A percentile compares a stretch with the other conserved stretches of the same genome.
These are phyloP conservation scores for Backusella morwellensis DNA, from an alignment of 192 early-diverging fungal species.

Conservation along the genomic window DNA sequence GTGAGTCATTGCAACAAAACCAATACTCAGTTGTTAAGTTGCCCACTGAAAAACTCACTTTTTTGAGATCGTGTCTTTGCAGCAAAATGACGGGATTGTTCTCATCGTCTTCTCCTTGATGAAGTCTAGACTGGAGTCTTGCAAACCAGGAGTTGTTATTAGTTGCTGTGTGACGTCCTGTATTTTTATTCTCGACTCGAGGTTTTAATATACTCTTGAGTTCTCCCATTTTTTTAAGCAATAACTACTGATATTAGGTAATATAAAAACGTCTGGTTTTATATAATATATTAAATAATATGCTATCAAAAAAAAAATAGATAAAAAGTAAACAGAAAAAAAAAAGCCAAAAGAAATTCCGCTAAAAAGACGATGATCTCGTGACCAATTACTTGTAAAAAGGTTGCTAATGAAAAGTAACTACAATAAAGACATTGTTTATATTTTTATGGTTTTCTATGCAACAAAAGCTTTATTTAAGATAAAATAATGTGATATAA, in stretches of 20 bases:
- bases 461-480: too few relatives aligned
- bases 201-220: slow-evolving; percentile 24
- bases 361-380: too few relatives aligned
- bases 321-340: too few relatives aligned
- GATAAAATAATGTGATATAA: too few relatives aligned
- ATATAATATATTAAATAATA: too few relatives aligned
- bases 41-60: slow-evolving; percentile 10
- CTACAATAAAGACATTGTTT: too few relatives aligned
- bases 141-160: slow-evolving; percentile 18
- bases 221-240: neutral
- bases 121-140: slow-evolving; percentile 21
- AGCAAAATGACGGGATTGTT: neutral
- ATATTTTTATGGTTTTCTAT: too few relatives aligned
- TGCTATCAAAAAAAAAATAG: too few relatives aligned
- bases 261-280: neutral
- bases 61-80: slow-evolving; percentile 16
- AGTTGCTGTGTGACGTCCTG: neutral
- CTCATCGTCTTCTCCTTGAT: slow-evolving; percentile 5
- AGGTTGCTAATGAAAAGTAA: too few relatives aligned
- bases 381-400: too few relatives aligned
- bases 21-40: slow-evolving; percentile 6
- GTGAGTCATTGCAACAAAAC: slow-evolving; percentile 6
- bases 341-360: too few relatives aligned
- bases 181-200: neutral
- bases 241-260: neutral